Conservation (phyloP, 2,329 filamentous ascomycete genomes). For the Sporothrix inflata region DNA sequence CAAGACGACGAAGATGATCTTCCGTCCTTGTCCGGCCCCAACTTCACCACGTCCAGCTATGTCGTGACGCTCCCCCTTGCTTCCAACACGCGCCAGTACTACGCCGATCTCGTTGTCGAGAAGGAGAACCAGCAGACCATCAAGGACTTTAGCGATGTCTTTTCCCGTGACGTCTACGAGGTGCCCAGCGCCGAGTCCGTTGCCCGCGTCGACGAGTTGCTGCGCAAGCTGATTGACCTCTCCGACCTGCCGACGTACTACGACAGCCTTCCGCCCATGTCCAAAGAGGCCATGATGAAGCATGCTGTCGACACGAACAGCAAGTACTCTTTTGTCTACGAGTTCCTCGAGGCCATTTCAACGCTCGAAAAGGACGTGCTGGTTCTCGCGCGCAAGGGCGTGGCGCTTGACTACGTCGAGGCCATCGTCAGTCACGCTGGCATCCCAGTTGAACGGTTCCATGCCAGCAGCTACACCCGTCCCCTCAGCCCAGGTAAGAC, state of each 20-base stretch:
- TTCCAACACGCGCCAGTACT: constrained; percentile 55
- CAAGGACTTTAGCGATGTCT: constrained; percentile 50
- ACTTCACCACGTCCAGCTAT: constrained; percentile 45
- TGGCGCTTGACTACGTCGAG: constrained; percentile 56
- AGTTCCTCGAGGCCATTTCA: constrained; percentile 54
- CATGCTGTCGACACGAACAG: constrained; percentile 60
- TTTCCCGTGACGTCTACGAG: constrained; percentile 46
- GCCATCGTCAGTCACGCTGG: constrained; percentile 50
- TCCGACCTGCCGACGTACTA: constrained; percentile 62
- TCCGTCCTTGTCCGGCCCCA: neutral
- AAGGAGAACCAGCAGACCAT: constrained; percentile 49
- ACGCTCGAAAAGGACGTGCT: constrained; percentile 53
- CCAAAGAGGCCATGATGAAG: constrained; percentile 51
- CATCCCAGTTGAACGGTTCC: constrained; percentile 41
- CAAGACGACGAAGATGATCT: constrained; percentile 14
- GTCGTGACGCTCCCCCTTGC: constrained; percentile 62
- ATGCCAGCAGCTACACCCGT: constrained; percentile 19
- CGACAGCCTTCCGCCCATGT: constrained; percentile 50
- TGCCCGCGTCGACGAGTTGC: constrained; percentile 54
- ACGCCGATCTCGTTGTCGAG: constrained; percentile 54
- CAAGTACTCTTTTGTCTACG: constrained; percentile 63
- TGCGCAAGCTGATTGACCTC: constrained; percentile 55
- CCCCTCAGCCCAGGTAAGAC: neutral
- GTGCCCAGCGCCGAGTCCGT: constrained; percentile 48
- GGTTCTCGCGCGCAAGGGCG: constrained; percentile 56